phyloP scores from a whole-genome alignment of 306 rosid genomes.

The Gastrolobium bilobum region DNA sequence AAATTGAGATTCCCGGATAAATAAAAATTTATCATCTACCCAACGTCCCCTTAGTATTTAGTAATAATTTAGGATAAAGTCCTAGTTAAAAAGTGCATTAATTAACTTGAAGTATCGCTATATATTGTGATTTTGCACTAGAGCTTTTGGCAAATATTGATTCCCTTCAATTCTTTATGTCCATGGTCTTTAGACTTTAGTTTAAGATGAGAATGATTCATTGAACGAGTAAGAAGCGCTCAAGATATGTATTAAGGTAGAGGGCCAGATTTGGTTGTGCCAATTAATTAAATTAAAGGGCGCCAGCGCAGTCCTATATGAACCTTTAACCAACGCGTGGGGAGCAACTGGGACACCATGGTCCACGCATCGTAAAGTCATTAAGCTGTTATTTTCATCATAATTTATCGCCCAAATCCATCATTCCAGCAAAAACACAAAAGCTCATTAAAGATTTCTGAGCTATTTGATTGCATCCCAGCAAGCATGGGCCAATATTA shows the following conservation, averaged over 20 bases:
- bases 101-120: background rate
- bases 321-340: slow-evolving; percentile 63
- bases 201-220: background rate
- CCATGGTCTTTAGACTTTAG: background rate
- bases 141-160: background rate
- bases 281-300: slow-evolving; percentile 28
- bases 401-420: slow-evolving; percentile 40
- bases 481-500: slow-evolving; percentile 41
- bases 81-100: background rate
- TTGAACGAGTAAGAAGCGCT: background rate
- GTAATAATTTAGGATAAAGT: background rate
- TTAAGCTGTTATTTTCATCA: slow-evolving; percentile 48
- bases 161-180: slow-evolving; percentile 14
- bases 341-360: slow-evolving; percentile 70
- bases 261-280: slow-evolving; percentile 4
- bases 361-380: slow-evolving; percentile 44
- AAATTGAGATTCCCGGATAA: too few species aligned
- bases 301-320: slow-evolving; percentile 25
- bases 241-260: slow-evolving; percentile 1
- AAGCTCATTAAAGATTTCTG: slow-evolving; percentile 32
- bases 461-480: slow-evolving; percentile 34
- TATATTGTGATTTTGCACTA: background rate
- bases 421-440: slow-evolving; percentile 36
- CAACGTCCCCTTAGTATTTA: too few species aligned
- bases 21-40: too few species aligned